Conservation (phyloP, 305 asterid genomes). For the Coffea humblotiana region DNA sequence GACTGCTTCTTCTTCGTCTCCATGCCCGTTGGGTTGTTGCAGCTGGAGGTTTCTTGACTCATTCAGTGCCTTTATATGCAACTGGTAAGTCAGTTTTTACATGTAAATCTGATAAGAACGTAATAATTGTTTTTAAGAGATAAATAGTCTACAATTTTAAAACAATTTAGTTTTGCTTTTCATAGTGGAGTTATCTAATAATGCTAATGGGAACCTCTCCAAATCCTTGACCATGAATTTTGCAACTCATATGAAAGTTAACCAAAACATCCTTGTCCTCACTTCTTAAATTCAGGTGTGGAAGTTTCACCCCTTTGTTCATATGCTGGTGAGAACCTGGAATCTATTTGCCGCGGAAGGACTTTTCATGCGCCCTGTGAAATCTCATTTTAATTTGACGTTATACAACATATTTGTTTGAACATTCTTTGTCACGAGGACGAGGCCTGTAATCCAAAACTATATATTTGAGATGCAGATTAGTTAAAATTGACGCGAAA, state of each 20-base stretch:
- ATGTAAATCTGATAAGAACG: neutral
- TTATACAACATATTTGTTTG: slow-evolving; percentile 1
- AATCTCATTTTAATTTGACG: slow-evolving; percentile 54
- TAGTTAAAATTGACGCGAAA: neutral
- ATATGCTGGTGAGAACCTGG: slow-evolving; percentile 92
- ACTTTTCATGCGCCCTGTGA: slow-evolving; percentile 97
- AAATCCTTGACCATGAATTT: neutral
- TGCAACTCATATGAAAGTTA: neutral
- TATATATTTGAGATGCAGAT: neutral
- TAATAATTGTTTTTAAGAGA: neutral
- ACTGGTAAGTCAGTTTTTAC: slow-evolving; percentile 50
- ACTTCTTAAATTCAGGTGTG: slow-evolving; percentile 49
- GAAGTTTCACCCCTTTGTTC: slow-evolving; percentile 98
- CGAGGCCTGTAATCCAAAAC: slow-evolving; percentile 4
- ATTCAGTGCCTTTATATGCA: slow-evolving; percentile 83
- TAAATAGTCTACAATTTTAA: too few relatives aligned
- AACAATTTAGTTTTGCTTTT: neutral
- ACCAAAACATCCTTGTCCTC: neutral
- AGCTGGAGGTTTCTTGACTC: slow-evolving; percentile 98
- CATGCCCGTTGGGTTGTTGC: slow-evolving; percentile 97
- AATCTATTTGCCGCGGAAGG: slow-evolving; percentile 91
- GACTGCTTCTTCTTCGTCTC: slow-evolving; percentile 82
- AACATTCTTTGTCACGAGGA: neutral
- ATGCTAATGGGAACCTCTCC: neutral
- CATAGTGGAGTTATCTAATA: neutral